Evolutionary conservation across 2,329 filamentous ascomycete species (phyloP).

Genomic region (Dothistroma pini): DNA sequence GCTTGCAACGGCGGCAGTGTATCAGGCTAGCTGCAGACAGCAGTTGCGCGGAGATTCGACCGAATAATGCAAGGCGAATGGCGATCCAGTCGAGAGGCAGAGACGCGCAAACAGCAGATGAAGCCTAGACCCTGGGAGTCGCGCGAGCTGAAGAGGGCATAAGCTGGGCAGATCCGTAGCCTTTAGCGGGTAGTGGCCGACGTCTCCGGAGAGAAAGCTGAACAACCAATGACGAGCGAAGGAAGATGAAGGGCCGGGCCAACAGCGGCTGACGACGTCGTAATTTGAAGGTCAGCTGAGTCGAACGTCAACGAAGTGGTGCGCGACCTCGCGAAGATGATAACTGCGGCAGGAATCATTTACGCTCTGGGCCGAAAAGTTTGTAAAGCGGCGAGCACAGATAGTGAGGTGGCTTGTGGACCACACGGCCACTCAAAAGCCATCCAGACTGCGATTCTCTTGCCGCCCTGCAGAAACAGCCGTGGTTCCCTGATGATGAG

Average conservation of each 20-base stretch:
- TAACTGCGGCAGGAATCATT: constrained; percentile 10
- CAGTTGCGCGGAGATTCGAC: constrained; percentile 24
- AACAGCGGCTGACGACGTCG: constrained; percentile 3
- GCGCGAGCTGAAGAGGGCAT: constrained; percentile 20
- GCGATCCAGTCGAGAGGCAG: constrained; percentile 20
- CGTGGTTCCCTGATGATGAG: neutral
- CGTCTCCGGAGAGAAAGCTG: neutral
- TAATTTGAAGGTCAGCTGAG: constrained; percentile 2
- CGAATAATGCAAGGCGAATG: constrained; percentile 19
- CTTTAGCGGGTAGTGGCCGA: neutral
- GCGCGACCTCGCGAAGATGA: constrained; percentile 3
- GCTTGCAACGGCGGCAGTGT: constrained; percentile 14
- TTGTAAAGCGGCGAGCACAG: constrained; percentile 11
- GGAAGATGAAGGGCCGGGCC: neutral
- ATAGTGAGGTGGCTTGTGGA: constrained; percentile 16
- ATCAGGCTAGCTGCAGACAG: constrained; percentile 21
- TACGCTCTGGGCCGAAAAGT: constrained; percentile 8
- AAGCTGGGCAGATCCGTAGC: constrained; percentile 14
- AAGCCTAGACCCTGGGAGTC: constrained; percentile 12
- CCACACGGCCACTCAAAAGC: constrained; percentile 12
- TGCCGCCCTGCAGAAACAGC: constrained; percentile 11
- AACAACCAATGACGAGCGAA: neutral
- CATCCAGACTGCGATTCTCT: constrained; percentile 13
- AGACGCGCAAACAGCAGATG: constrained; percentile 11
- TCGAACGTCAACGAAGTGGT: neutral